phyloP scores from a whole-genome alignment of 148 eudicot species.

The Nepenthes mirabilis region DNA sequence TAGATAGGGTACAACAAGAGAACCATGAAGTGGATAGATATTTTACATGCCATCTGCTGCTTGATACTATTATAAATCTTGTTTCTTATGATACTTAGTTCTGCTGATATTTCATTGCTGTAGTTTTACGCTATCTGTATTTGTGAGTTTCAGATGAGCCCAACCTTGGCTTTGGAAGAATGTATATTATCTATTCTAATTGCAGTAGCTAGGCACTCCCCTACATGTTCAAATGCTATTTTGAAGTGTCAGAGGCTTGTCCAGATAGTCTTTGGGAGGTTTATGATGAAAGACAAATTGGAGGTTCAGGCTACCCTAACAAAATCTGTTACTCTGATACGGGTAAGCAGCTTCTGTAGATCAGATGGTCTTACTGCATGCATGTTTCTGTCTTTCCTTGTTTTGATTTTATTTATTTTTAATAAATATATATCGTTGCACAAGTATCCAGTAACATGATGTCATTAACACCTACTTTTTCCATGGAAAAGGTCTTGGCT shows the following conservation, averaged over 20 bases:
- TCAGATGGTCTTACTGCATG: not conserved
- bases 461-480: not conserved
- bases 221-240: slow-evolving; percentile 64
- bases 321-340: slow-evolving; percentile 66
- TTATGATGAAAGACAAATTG: slow-evolving; percentile 32
- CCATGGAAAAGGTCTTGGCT: slow-evolving; percentile 55
- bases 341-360: slow-evolving; percentile 26
- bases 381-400: not conserved
- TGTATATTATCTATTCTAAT: slow-evolving; percentile 55
- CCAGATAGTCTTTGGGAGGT: slow-evolving; percentile 56
- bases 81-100: not conserved
- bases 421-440: not conserved
- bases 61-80: slow-evolving; percentile 1
- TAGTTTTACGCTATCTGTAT: not conserved
- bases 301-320: slow-evolving; percentile 45
- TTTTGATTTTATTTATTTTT: slow-evolving; percentile 5
- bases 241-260: slow-evolving; percentile 71
- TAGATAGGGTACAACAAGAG: no score
- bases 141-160: slow-evolving; percentile 41
- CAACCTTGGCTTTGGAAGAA: slow-evolving; percentile 59
- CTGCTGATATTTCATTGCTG: not conserved
- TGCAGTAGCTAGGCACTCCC: slow-evolving; percentile 89
- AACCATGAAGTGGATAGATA: no score
- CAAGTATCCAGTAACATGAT: not conserved
- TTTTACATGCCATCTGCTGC: slow-evolving; percentile 1